A percentile compares a stretch with the other conserved stretches of the same genome.
Evolutionary conservation across 495 filamentous ascomycete genomes (phyloP).

Genomic region (Lophiotrema nucula): DNA sequence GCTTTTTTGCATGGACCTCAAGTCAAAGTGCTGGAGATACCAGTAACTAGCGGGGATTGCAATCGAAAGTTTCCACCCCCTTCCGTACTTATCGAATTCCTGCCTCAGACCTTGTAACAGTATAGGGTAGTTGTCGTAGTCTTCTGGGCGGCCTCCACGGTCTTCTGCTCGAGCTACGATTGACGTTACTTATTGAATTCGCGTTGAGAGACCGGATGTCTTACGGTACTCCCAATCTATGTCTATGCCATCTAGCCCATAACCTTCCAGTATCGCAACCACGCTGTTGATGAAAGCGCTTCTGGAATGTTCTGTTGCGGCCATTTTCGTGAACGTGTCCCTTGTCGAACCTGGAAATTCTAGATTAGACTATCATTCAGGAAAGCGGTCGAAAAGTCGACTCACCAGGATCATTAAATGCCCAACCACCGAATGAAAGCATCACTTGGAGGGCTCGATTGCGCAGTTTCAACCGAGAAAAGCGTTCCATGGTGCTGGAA

Average conservation of each 20-base stretch:
- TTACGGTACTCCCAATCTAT: conserved; percentile 2
- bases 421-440: conserved; percentile 44
- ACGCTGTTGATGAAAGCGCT: not conserved
- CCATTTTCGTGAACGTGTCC: not conserved
- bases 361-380: too few relatives aligned
- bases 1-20: not conserved
- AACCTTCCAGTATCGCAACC: not conserved
- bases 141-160: not conserved
- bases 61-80: not conserved
- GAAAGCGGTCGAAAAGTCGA: too few relatives aligned
- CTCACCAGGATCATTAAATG: conserved; percentile 31
- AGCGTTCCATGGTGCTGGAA: not conserved
- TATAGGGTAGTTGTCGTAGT: not conserved
- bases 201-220: not conserved
- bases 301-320: not conserved
- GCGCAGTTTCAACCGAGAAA: conserved; percentile 55
- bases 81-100: not conserved
- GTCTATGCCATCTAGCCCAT: not conserved
- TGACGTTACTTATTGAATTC: not conserved
- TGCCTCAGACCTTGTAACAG: not conserved
- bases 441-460: conserved; percentile 4
- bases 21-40: conserved; percentile 5
- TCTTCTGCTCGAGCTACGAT: not conserved
- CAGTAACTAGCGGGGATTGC: not conserved
- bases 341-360: not conserved